phyloP scores from a whole-genome alignment of 2,329 filamentous ascomycete species.

The Ophiosphaerella narmari region DNA sequence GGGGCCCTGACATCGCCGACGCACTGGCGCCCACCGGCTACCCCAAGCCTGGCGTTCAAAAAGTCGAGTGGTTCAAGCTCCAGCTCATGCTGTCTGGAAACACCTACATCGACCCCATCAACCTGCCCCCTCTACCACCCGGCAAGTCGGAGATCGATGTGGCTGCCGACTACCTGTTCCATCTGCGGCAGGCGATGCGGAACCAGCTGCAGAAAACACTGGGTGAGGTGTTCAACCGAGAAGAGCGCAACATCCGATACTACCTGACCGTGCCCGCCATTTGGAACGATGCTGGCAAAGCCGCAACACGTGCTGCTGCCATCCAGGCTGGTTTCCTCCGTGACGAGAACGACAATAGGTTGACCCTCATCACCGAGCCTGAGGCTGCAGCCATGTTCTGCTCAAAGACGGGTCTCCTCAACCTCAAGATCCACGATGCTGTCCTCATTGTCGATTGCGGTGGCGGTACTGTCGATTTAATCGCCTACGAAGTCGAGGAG shows the following conservation, averaged over 20 bases:
- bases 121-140: conserved; percentile 92
- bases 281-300: conserved; percentile 98
- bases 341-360: conserved; percentile 95
- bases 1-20: conserved; percentile 97
- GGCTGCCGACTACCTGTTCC: conserved; percentile 98
- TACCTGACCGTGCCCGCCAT: conserved; percentile 99
- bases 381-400: conserved; percentile 98
- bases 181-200: conserved; percentile 95
- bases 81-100: conserved; percentile 98
- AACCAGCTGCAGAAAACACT: conserved; percentile 94
- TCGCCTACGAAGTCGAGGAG: conserved; percentile 97
- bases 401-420: conserved; percentile 92
- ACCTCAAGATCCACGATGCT: conserved; percentile 98
- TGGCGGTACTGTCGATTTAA: conserved; percentile 97
- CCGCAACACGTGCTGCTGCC: conserved; percentile 90
- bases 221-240: conserved; percentile 95
- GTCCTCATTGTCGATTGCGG: conserved; percentile 97
- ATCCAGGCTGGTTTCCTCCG: conserved; percentile 96
- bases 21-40: conserved; percentile 95
- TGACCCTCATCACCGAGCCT: conserved; percentile 93
- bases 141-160: conserved; percentile 99
- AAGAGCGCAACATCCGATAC: conserved; percentile 97
- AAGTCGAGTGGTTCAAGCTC: conserved; percentile 99
- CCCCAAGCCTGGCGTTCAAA: conserved; percentile 96
- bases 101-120: conserved; percentile 99